phyloP scores from a whole-genome alignment of 2,329 filamentous ascomycete species.

The Pseudocercospora crystallina region DNA sequence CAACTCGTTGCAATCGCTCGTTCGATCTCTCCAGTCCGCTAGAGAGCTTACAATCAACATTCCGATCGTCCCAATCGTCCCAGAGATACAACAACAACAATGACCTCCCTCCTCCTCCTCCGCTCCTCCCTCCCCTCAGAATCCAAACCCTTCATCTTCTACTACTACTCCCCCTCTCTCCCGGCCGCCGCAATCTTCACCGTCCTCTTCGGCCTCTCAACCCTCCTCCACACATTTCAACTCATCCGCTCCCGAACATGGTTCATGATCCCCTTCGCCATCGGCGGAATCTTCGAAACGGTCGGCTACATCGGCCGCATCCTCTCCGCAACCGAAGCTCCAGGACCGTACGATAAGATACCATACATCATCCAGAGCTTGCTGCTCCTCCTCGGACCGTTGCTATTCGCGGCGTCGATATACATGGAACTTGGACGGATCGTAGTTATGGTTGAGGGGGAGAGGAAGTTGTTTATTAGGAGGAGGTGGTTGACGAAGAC shows the following conservation, averaged over 20 bases:
- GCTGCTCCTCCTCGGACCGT: conserved; percentile 49
- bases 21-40: too few species aligned
- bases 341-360: conserved; percentile 40
- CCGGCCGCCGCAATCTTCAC: conserved; percentile 31
- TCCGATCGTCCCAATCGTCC: too few species aligned
- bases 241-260: conserved; percentile 44
- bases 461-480: conserved; percentile 44
- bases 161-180: conserved; percentile 10
- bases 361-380: conserved; percentile 46
- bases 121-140: too few species aligned
- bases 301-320: conserved; percentile 55
- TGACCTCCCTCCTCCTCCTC: too few species aligned
- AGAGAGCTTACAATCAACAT: too few species aligned
- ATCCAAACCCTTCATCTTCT: conserved; percentile 9
- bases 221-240: conserved; percentile 40
- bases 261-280: conserved; percentile 53
- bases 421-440: conserved; percentile 52
- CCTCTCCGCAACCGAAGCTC: conserved; percentile 42
- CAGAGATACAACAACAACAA: too few species aligned
- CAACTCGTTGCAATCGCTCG: too few species aligned
- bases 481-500: conserved; percentile 47
- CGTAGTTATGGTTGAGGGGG: conserved; percentile 42
- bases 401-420: conserved; percentile 50
- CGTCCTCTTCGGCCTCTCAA: conserved; percentile 30
- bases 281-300: conserved; percentile 50